phyloP scores from a whole-genome alignment of 768 basidiomycete genomes.

The Favolaschia claudopus region DNA sequence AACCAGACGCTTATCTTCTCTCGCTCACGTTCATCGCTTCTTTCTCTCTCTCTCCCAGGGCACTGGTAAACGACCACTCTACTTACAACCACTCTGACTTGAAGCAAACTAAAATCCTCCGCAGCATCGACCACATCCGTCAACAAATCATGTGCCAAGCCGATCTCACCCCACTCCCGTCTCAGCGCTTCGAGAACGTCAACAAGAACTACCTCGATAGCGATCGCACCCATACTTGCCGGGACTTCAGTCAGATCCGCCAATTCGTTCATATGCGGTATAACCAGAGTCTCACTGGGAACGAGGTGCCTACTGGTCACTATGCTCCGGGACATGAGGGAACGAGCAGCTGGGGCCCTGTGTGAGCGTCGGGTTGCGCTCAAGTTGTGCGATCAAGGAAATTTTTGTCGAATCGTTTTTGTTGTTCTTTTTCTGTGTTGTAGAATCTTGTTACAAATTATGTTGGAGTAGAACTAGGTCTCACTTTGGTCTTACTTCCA shows the following conservation, averaged over 20 bases:
- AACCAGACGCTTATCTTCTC: too few species aligned
- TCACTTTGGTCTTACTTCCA: too few species aligned
- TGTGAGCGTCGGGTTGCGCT: too few species aligned
- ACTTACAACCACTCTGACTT: too few species aligned
- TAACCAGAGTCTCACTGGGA: not conserved
- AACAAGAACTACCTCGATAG: conserved; percentile 3
- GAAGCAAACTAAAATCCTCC: too few species aligned
- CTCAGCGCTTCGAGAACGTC: not conserved
- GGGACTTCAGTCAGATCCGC: conserved; percentile 2
- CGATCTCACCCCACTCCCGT: not conserved
- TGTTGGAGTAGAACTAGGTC: too few species aligned
- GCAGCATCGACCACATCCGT: conserved; percentile 3
- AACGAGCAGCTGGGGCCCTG: not conserved
- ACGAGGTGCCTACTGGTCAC: not conserved
- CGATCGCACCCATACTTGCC: conserved; percentile 2
- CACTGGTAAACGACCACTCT: too few species aligned
- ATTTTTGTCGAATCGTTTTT: too few species aligned
- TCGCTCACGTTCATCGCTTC: not conserved
- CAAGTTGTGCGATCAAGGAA: too few species aligned
- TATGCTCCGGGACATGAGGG: not conserved
- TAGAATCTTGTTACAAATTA: too few species aligned
- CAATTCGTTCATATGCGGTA: not conserved
- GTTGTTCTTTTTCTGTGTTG: too few species aligned
- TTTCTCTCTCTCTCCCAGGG: too few species aligned
- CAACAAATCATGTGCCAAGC: conserved; percentile 4